Evolutionary conservation across 805 yeast species (phyloP).

Genomic region (Candida tallmaniae): DNA sequence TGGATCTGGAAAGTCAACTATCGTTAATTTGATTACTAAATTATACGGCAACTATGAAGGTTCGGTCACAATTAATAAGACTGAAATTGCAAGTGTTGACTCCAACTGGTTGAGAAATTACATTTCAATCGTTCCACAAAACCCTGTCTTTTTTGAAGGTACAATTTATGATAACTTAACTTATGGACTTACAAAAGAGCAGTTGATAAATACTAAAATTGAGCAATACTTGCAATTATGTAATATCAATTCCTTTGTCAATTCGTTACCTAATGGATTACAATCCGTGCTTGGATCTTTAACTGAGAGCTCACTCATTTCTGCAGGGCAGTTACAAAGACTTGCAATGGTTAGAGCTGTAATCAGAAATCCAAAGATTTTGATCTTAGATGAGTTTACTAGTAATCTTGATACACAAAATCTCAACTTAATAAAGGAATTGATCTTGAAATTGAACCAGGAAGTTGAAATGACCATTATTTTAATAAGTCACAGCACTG

Average conservation of each 20-base stretch:
- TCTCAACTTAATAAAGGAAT: conserved; percentile 42
- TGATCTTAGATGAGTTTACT: conserved; percentile 87
- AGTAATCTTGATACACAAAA: conserved; percentile 76
- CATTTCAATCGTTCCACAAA: conserved; percentile 73
- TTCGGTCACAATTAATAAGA: conserved; percentile 34
- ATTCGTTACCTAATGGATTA: conserved; percentile 51
- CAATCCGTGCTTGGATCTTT: conserved; percentile 48
- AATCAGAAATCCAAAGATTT: conserved; percentile 55
- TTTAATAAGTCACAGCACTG: conserved; percentile 70
- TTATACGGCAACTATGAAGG: conserved; percentile 43
- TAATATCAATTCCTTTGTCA: conserved; percentile 52
- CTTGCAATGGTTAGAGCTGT: conserved; percentile 81
- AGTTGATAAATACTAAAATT: conserved; percentile 26
- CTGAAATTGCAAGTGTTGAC: conserved; percentile 44
- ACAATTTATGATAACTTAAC: conserved; percentile 64
- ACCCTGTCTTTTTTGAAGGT: conserved; percentile 67
- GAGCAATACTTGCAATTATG: conserved; percentile 38
- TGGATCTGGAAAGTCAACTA: conserved; percentile 89
- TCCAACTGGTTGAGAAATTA: conserved; percentile 45
- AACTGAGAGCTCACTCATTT: conserved; percentile 42
- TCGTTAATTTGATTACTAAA: conserved; percentile 52
- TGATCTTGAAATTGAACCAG: conserved; percentile 48
- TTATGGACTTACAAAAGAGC: conserved; percentile 46
- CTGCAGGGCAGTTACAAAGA: conserved; percentile 92
- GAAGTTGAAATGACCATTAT: conserved; percentile 41